These are phyloP conservation scores for Suhomyces kilbournensis DNA, from an alignment of 805 yeast species.

Conservation along the genomic window DNA sequence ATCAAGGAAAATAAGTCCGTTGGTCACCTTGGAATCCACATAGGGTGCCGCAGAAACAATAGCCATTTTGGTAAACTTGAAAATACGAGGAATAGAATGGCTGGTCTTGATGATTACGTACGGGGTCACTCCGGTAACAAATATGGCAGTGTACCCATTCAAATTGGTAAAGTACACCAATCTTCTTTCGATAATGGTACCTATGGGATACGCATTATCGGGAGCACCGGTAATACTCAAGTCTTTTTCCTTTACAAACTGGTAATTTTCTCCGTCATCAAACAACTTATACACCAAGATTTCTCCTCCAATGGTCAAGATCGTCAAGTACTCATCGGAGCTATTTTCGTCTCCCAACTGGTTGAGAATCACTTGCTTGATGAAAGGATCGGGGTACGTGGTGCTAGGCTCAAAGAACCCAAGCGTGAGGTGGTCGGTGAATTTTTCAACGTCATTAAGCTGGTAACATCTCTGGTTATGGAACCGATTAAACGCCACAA, in stretches of 20 bases:
- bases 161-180: conserved; percentile 56
- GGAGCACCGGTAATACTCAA: conserved; percentile 71
- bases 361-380: conserved; percentile 63
- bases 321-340: conserved; percentile 62
- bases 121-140: conserved; percentile 74
- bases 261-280: conserved; percentile 44
- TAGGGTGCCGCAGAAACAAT: conserved; percentile 65
- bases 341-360: conserved; percentile 57
- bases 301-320: conserved; percentile 81
- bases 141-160: conserved; percentile 56
- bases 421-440: conserved; percentile 42
- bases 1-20: conserved; percentile 71
- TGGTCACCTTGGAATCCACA: conserved; percentile 33
- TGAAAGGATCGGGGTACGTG: conserved; percentile 66
- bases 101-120: conserved; percentile 63
- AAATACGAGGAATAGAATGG: conserved; percentile 61
- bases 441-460: conserved; percentile 46
- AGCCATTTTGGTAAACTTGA: conserved; percentile 62
- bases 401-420: conserved; percentile 50
- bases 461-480: conserved; percentile 54
- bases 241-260: conserved; percentile 43
- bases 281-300: conserved; percentile 61
- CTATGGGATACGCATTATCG: conserved; percentile 67
- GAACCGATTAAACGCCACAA: conserved; percentile 59
- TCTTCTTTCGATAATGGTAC: conserved; percentile 67